Evolutionary conservation across 139 green algal genomes (phyloP), one percentile per base, ranked within the genome.

Genomic region (Picochlorum sp.): DNA sequence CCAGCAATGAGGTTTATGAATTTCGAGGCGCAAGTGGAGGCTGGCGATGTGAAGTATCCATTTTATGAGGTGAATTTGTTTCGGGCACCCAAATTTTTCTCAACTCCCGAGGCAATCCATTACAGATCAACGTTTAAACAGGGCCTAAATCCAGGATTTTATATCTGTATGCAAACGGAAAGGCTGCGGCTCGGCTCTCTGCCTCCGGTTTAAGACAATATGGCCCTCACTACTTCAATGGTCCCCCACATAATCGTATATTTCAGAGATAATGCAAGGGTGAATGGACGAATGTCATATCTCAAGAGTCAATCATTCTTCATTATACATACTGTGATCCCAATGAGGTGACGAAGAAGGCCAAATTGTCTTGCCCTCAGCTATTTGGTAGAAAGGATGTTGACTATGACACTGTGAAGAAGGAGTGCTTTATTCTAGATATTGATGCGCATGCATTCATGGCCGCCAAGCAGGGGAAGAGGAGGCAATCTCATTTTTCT

Each of bases 51-150:
- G 1, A 57, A 30, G 37, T 83, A 86, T 73, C 62, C 62, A 34
- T 73, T 71, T 9, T 69, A 86, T 57, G 63, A 86, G 62, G 74
- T 86, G 4, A 83, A 79, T 4, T 57, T 85, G 52, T 85, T 85
- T 65, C 66, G 79, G 4, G 65, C 57, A 9, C 79, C 85, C 73
- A 78, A 81, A 57, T 73, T 85, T 72, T 75, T 81, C 45, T 61
- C 69, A 45, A 74, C 62, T 13, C 69, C 65, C 3, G 73, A 79
- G 32, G 69, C 73, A 3, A 54, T 66, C 32, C 30, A 20, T 5
- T 78, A 77, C 30, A 63, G 73, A 38, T 24, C 32, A 8, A 57
- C 54, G 7, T 78, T 70, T 63, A 73, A 69, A 50, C 68, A 77
- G 58, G 73, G 69, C 6, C 44, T 47, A 37, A 61, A 64, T 24